phyloP scores from a whole-genome alignment of 129 eudicot genomes.

The Lactuca saligna region DNA sequence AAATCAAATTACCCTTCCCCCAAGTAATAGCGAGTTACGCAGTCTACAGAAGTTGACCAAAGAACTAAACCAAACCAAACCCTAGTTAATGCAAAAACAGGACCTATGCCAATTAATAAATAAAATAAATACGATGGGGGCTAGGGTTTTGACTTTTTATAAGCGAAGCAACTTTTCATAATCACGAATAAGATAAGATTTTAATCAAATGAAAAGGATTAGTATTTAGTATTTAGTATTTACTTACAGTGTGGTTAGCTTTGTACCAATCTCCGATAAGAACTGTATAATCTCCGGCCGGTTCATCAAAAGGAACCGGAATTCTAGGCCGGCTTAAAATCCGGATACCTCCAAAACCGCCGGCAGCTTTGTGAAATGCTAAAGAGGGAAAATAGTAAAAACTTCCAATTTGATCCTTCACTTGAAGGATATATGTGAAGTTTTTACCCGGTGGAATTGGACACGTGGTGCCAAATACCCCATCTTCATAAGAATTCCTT shows the following conservation, averaged over 20 bases:
- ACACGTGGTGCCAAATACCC: slow-evolving; percentile 82
- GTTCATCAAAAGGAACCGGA: slow-evolving; percentile 79
- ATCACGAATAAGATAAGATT: neutral
- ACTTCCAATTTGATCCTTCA: slow-evolving; percentile 91
- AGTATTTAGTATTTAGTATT: neutral
- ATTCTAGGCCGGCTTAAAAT: slow-evolving; percentile 67
- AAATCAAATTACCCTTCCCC: slow-evolving; percentile 7
- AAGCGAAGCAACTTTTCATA: neutral
- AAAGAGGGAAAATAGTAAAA: slow-evolving; percentile 81
- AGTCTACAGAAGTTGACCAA: slow-evolving; percentile 22
- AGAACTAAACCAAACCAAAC: neutral
- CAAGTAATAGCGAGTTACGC: neutral
- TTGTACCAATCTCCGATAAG: slow-evolving; percentile 97
- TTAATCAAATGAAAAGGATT: neutral
- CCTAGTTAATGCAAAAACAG: neutral
- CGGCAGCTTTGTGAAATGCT: slow-evolving; percentile 81
- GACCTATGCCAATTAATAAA: slow-evolving; percentile 1
- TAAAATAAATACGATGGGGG: neutral
- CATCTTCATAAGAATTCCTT: slow-evolving; percentile 74
- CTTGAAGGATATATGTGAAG: slow-evolving; percentile 72
- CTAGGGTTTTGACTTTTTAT: slow-evolving; percentile 23
- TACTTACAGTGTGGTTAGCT: slow-evolving; percentile 55
- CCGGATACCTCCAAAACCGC: slow-evolving; percentile 83
- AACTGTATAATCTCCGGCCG: slow-evolving; percentile 62
- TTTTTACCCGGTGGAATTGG: slow-evolving; percentile 87